phyloP scores from a whole-genome alignment of 495 filamentous ascomycete genomes.

The Sabuloglossum arenarium region DNA sequence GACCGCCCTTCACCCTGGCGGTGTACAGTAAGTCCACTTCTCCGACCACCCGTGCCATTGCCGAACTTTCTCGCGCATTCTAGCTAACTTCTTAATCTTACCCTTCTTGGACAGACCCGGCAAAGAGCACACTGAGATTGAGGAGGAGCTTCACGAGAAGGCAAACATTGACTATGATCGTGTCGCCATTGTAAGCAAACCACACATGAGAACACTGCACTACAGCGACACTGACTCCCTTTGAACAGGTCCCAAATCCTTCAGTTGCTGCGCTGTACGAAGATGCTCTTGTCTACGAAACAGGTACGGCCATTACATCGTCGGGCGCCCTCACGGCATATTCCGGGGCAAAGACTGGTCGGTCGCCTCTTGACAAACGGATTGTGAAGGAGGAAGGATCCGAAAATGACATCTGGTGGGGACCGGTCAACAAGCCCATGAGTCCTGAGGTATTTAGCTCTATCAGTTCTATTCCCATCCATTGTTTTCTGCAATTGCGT shows the following conservation, averaged over 20 bases:
- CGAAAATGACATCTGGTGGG: slow-evolving; percentile 90
- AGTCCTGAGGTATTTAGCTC: slow-evolving; percentile 65
- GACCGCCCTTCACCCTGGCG: slow-evolving; percentile 6
- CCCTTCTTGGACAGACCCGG: background rate
- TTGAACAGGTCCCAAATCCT: slow-evolving; percentile 59
- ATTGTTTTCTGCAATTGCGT: background rate
- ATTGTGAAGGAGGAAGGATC: slow-evolving; percentile 84
- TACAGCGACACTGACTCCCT: slow-evolving; percentile 5
- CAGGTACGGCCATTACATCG: slow-evolving; percentile 89
- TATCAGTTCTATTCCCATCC: background rate
- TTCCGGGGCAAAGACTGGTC: slow-evolving; percentile 93
- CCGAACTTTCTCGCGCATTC: background rate
- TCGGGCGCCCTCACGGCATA: slow-evolving; percentile 89
- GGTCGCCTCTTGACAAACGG: slow-evolving; percentile 90
- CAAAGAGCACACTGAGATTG: slow-evolving; percentile 10
- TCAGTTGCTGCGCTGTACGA: slow-evolving; percentile 90
- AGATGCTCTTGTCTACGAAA: slow-evolving; percentile 97
- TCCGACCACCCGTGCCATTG: background rate
- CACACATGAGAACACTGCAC: background rate
- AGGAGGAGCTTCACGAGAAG: slow-evolving; percentile 71
- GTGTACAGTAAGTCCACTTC: slow-evolving; percentile 4
- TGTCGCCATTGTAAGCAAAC: slow-evolving; percentile 66
- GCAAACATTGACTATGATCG: slow-evolving; percentile 99
- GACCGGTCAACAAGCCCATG: slow-evolving; percentile 98
- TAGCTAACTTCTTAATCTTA: background rate